These are phyloP conservation scores for Peronosclerospora sorghi DNA, from an alignment of 352 stramenopile genomes.

Conservation along the genomic window DNA sequence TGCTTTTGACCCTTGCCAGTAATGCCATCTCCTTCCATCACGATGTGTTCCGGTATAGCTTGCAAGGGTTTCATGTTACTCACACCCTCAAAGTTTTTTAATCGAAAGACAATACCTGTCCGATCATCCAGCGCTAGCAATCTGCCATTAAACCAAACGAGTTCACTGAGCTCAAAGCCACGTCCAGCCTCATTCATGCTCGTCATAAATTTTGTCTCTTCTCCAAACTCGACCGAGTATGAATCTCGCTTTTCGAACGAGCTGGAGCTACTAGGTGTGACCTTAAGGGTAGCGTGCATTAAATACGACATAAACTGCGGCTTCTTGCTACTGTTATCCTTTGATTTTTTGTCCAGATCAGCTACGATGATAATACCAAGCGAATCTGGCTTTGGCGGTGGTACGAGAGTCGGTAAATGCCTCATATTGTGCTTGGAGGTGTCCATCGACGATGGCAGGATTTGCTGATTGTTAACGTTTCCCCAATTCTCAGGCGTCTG, in stretches of 20 bases:
- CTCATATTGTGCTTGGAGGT: slow-evolving; percentile 19
- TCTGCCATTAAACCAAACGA: slow-evolving; percentile 80
- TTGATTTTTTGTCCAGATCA: slow-evolving; percentile 92
- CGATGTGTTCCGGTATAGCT: slow-evolving; percentile 90
- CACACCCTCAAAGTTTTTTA: slow-evolving; percentile 78
- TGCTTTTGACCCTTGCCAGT: slow-evolving; percentile 98
- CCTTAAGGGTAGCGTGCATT: slow-evolving; percentile 83
- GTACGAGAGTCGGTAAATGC: slow-evolving; percentile 14
- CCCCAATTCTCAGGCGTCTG: slow-evolving; percentile 21
- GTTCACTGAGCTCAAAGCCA: slow-evolving; percentile 93
- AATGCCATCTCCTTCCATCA: slow-evolving; percentile 94
- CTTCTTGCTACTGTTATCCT: slow-evolving; percentile 82
- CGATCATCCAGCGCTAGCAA: slow-evolving; percentile 96
- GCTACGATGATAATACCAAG: slow-evolving; percentile 89
- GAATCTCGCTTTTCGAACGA: slow-evolving; percentile 26
- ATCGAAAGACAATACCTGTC: slow-evolving; percentile 96
- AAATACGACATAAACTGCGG: slow-evolving; percentile 86
- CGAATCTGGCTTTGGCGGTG: slow-evolving; percentile 41
- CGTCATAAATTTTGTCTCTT: slow-evolving; percentile 66
- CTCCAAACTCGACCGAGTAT: slow-evolving; percentile 56
- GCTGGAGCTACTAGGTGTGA: slow-evolving; percentile 26
- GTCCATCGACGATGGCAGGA: slow-evolving; percentile 7
- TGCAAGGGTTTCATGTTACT: slow-evolving; percentile 47
- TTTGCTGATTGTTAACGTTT: slow-evolving; percentile 9
- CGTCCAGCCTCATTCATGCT: slow-evolving; percentile 91